Evolutionary conservation across 768 basidiomycete species (phyloP).

Genomic region (Hemileccinum impolitum): DNA sequence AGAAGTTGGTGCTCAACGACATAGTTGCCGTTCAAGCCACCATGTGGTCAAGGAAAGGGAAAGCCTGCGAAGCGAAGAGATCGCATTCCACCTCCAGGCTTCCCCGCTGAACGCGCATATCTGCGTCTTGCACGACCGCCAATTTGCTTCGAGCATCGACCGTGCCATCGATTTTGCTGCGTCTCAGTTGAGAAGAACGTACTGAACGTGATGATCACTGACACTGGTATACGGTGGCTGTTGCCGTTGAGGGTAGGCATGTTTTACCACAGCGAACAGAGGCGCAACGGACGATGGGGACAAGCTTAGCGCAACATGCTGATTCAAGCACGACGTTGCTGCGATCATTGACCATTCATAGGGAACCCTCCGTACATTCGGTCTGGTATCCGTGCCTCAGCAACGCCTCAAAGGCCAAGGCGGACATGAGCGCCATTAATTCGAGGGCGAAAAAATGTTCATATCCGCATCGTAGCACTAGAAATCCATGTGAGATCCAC

Average conservation of each 20-base stretch:
- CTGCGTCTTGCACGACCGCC: constrained; percentile 33
- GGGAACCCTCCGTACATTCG: not conserved
- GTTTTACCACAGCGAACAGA: constrained; percentile 17
- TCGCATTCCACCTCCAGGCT: constrained; percentile 42
- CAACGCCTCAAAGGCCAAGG: not conserved
- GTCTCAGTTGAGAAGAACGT: constrained; percentile 35
- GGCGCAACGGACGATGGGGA: constrained; percentile 14
- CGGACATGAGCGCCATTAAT: not conserved
- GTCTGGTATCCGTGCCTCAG: not conserved
- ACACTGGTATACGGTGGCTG: no score
- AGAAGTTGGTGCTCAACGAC: constrained; percentile 43
- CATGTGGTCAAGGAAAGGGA: constrained; percentile 42
- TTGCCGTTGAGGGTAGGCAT: constrained; percentile 33
- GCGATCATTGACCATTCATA: constrained; percentile 5
- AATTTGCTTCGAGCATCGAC: constrained; percentile 41
- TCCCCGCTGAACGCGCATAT: constrained; percentile 33
- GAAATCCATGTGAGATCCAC: not conserved
- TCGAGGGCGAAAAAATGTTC: not conserved
- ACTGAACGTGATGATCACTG: constrained; percentile 40
- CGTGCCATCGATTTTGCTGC: constrained; percentile 37
- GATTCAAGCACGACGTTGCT: no score
- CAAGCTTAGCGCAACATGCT: not conserved
- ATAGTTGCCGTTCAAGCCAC: constrained; percentile 33
- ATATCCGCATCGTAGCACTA: not conserved
- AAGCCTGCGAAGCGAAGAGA: constrained; percentile 36